Base-by-base conservation (phyloP, 2,329 filamentous ascomycete genomes). In the Fusarium sp. region DNA sequence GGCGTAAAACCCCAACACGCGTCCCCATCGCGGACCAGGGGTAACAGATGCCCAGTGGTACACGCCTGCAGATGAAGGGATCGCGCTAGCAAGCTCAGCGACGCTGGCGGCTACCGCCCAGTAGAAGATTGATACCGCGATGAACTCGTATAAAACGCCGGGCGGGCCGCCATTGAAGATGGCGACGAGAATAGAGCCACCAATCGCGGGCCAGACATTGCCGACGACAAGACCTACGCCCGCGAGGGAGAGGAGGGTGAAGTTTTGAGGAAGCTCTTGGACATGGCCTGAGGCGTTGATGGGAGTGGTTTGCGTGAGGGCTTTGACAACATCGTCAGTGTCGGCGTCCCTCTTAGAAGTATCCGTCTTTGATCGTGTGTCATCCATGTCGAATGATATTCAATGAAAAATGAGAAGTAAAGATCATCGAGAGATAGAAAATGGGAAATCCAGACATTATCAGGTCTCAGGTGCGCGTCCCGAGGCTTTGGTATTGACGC, bases 11-110 rank as follows among this genome's bases (percentile, higher is more conserved):
- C 81, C 80, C 11, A 86, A 80, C 1, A 81, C 67, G 18, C 86
- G 83, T 30, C 87, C 86, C 77, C 83, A 84, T 55, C 66, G 56
- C 26, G 51, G 77, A 3, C 87, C 87, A 0, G 85, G 84, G 3
- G 86, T 88, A 10, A 89, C 80, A 15, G 85, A 83, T 4, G 87
- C 87, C 85, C 86, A 89, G 70, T 89, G 87, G 60, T 89, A 89
- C 7, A 89, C 85, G 26, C 86, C 87, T 56, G 83, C 85, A 8
- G 85, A 83, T 2, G 86, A 88, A n/a, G 88, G 88, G 64, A 89
- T 87, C 18, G 86, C 84, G 53, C 85, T 88, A 13, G 86, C 85
- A 30, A 90, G 79, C 76, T 90, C 88, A 44, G 87, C 87, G 59
- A 89, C 83, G 13, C 83, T 87, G 6, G 86, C 85, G 0, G 85